Base-by-base conservation (phyloP, 2,329 filamentous ascomycete species). In the Epichloe coenophiala region DNA sequence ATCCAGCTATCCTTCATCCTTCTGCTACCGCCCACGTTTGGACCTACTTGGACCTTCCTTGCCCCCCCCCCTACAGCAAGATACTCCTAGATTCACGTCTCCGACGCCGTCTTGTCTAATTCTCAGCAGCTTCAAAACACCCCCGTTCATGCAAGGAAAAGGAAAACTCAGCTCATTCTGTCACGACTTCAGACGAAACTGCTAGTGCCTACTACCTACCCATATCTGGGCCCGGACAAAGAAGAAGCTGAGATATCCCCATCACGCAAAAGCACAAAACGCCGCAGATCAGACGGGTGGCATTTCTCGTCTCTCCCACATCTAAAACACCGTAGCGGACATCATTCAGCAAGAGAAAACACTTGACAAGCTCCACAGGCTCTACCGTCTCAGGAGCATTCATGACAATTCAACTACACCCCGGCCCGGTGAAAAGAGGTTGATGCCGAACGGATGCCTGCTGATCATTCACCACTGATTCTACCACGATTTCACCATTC, bases 361-460 rank as follows among this genome's bases (percentile, higher is more conserved):
- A n/a, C 46, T 40, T n/a, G 1, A n/a, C 39, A 42, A 35, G 15
- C 1, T 44, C 21, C 40, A 17, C 21, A 15, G 4, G 36, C 12
- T 31, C 51, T 19, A 5, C 19, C 48, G n/a, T 36, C 21, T 19
- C 23, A n/a, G 21, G 6, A 27, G 4, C 15, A 1, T 31, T 37
- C 19, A 46, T 46, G 39, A 46, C 23, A 11, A 9, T 45, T 8
- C 40, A 45, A 5, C 17, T 40, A 21, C 45, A 47, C 33, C 48
- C 5, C 6, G 27, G 35, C 45, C 42, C 35, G 36, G 46, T 50
- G 19, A 58, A 63, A 59, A 63, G 61, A 63, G 55, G 58, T 65
- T 60, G 60, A 72, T 74, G 69, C 66, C 70, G 73, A 67, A 69
- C 73, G 71, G 65, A 77, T 79, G 75, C 75, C 68, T 62, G 67